A percentile compares a stretch with the other conserved stretches of the same genome.
phyloP scores from a whole-genome alignment of 2,329 filamentous ascomycete genomes.

The Ophiocordyceps camponoti-leonardi region DNA sequence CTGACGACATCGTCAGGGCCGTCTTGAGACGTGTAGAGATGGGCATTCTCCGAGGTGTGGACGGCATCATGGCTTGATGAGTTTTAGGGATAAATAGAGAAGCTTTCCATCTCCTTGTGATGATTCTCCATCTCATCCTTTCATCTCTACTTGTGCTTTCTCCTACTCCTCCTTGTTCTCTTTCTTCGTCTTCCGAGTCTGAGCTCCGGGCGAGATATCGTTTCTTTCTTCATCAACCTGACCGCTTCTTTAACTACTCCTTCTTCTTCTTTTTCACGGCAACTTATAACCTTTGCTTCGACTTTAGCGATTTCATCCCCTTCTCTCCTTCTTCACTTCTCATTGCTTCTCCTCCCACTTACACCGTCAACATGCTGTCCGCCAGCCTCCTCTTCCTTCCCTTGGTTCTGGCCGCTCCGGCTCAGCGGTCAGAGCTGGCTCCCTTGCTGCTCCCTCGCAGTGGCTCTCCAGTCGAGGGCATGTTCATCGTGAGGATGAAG shows the following conservation, averaged over 20 bases:
- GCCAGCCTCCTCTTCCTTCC: conserved; percentile 16
- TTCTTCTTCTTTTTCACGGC: not conserved
- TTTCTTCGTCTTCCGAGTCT: not conserved
- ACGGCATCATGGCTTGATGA: not conserved
- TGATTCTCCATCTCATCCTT: not conserved
- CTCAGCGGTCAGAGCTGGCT: conserved; percentile 15
- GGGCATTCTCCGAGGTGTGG: too few relatives aligned
- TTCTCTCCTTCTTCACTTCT: not conserved
- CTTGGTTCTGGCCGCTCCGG: conserved; percentile 13
- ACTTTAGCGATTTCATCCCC: not conserved
- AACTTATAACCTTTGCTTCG: not conserved
- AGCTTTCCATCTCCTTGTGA: not conserved
- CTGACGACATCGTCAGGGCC: not conserved
- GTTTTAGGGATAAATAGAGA: not conserved
- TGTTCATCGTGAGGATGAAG: conserved; percentile 21
- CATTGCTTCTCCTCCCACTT: not conserved
- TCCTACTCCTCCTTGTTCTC: not conserved
- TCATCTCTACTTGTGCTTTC: not conserved
- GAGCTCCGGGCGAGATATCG: too few relatives aligned
- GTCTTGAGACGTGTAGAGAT: not conserved
- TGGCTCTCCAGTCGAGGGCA: conserved; percentile 14
- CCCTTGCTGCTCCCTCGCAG: conserved; percentile 16
- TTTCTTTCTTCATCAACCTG: not conserved
- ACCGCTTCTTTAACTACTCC: not conserved
- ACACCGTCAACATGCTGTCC: conserved; percentile 12